Conservation (phyloP, 2,329 filamentous ascomycete species). For the Onygena corvina region DNA sequence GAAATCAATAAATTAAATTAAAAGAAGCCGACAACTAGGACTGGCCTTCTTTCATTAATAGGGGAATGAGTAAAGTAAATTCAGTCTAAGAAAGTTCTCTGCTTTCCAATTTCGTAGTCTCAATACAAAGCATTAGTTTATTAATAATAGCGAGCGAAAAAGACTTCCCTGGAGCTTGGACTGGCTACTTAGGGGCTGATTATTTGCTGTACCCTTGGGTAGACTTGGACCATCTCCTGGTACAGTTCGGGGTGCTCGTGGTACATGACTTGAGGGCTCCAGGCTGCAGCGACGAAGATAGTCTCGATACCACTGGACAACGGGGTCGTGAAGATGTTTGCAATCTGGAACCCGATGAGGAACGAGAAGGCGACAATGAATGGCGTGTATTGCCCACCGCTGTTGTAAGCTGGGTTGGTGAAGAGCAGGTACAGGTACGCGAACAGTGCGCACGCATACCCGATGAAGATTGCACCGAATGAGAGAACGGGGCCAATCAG, state of each 20-base stretch:
- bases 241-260: slow-evolving; percentile 68
- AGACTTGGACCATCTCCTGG: slow-evolving; percentile 1
- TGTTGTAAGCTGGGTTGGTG: slow-evolving; percentile 69
- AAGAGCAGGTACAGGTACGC: slow-evolving; percentile 79
- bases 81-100: no score
- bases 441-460: slow-evolving; percentile 66
- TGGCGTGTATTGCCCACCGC: slow-evolving; percentile 53
- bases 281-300: slow-evolving; percentile 68
- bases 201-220: slow-evolving; percentile 1
- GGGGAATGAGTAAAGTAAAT: no score
- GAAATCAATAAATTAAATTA: no score
- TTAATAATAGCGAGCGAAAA: no score
- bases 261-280: slow-evolving; percentile 58
- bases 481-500: slow-evolving; percentile 61
- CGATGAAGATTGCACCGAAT: slow-evolving; percentile 72
- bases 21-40: no score
- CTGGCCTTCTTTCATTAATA: no score
- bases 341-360: slow-evolving; percentile 79
- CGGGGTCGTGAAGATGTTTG: slow-evolving; percentile 79
- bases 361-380: slow-evolving; percentile 77
- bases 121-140: no score
- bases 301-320: slow-evolving; percentile 81
- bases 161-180: no score
- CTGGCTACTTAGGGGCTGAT: not conserved
- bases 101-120: no score